These are phyloP conservation scores for Triticum aestivum DNA, from an alignment of 176 grass and related monocot species.

Conservation along the genomic window IWGSC_CS_RefSeq_v2.1 NC_057801.1:628624212-628624711, in stretches of 20 bases:
- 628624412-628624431: conserved; percentile 31
- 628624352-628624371: too few species aligned
- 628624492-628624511: conserved; percentile 25
- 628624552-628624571: conserved; percentile 47
- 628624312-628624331: too few species aligned
- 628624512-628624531: conserved; percentile 30
- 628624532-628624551: conserved; percentile 31
- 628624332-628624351: too few species aligned
- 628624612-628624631: conserved; percentile 42
- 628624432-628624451: conserved; percentile 35
- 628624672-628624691: conserved; percentile 48
- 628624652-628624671: conserved; percentile 42
- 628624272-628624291: too few species aligned
- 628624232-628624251: too few species aligned
- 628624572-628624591: conserved; percentile 41
- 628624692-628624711: conserved; percentile 50
- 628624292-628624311: too few species aligned
- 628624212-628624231: too few species aligned
- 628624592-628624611: conserved; percentile 43
- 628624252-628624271: too few species aligned
- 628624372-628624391: too few species aligned
- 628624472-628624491: conserved; percentile 27
- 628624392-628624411: background rate
- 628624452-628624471: conserved; percentile 46
- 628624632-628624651: conserved; percentile 44